These are phyloP conservation scores for Neurospora sp. DNA, from an alignment of 495 filamentous ascomycete species.

Conservation along the genomic window DNA sequence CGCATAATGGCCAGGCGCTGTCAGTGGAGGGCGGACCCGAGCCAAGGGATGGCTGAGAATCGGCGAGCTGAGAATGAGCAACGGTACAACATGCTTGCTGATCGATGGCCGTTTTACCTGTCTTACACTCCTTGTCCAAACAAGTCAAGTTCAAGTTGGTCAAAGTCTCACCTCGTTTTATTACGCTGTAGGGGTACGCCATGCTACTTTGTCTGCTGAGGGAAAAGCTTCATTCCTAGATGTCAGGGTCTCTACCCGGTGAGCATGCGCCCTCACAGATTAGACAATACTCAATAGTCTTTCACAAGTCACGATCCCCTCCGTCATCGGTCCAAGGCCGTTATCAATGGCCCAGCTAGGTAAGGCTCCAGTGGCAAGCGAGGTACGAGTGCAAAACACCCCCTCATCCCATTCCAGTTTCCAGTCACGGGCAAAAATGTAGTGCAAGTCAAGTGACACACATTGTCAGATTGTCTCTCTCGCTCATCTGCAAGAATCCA, in stretches of 20 bases:
- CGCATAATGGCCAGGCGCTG: neutral
- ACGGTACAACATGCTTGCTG: neutral
- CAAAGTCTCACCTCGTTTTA: neutral
- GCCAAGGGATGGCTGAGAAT: neutral
- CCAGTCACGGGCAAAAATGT: neutral
- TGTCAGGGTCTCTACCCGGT: neutral
- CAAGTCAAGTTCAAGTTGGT: neutral
- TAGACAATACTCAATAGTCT: neutral
- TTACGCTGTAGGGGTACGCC: neutral
- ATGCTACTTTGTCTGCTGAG: neutral
- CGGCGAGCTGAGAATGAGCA: neutral
- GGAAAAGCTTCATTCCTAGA: neutral
- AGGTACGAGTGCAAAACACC: neutral
- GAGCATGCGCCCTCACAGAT: neutral
- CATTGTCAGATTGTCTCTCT: neutral
- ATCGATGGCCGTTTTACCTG: neutral
- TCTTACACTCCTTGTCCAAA: neutral
- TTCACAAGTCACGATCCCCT: neutral
- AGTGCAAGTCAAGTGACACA: neutral
- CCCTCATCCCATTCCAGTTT: neutral
- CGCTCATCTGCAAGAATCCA: neutral
- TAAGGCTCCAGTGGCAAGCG: neutral
- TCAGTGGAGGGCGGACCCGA: neutral
- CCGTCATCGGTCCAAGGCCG: neutral
- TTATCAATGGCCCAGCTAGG: neutral